Conservation (phyloP, 495 filamentous ascomycete species). For the Polyplosphaeria fusca region DNA sequence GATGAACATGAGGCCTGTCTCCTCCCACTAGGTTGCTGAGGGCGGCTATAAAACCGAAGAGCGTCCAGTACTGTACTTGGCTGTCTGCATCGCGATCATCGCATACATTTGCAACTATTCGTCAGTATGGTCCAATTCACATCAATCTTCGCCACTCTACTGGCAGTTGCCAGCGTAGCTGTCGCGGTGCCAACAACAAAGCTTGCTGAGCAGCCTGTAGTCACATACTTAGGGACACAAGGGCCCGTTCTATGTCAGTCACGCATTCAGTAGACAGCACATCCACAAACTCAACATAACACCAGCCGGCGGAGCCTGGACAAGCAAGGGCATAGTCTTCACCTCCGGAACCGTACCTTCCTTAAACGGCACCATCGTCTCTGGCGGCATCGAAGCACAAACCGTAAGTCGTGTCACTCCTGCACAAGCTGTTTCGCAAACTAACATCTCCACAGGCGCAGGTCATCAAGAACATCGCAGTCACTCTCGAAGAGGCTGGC, state of each 20-base stretch:
- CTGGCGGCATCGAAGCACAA: constrained; percentile 14
- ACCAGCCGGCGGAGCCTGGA: constrained; percentile 14
- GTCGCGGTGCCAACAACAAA: constrained; percentile 11
- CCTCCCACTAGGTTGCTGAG: too few relatives aligned
- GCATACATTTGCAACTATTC: neutral
- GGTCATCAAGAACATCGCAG: constrained; percentile 31
- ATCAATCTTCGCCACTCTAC: constrained; percentile 2
- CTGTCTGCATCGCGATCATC: neutral
- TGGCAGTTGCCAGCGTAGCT: neutral
- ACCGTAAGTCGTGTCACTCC: neutral
- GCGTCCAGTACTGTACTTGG: neutral
- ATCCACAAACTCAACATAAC: neutral
- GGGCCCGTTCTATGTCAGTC: constrained; percentile 20
- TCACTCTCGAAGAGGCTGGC: constrained; percentile 22
- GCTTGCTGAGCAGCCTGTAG: constrained; percentile 17
- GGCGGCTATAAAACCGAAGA: neutral
- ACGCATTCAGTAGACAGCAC: neutral
- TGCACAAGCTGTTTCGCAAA: neutral
- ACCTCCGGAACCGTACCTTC: constrained; percentile 22
- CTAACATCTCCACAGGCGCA: constrained; percentile 10
- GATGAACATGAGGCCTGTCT: neutral
- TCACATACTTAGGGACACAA: constrained; percentile 24
- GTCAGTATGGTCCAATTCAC: constrained; percentile 10
- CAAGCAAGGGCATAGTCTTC: constrained; percentile 24
- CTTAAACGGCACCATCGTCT: constrained; percentile 19